Evolutionary conservation across 2,329 filamentous ascomycete species (phyloP), one percentile per base, ranked within the genome.

Genomic region (Immersiporthe knoxdaviesiana): DNA sequence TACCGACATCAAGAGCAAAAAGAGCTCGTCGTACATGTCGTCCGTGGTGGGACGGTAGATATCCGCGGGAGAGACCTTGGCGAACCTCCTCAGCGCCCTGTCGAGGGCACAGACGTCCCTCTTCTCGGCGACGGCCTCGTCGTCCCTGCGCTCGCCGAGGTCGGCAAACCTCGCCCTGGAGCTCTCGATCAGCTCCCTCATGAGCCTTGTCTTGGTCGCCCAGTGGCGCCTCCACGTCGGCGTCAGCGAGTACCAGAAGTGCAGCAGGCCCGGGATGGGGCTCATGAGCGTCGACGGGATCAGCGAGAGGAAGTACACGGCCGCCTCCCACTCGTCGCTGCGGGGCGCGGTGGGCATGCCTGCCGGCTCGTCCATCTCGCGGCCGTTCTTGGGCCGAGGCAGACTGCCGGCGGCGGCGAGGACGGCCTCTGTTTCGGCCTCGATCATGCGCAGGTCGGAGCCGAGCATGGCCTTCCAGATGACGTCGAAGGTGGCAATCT

Each of bases 361-460:
- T 11, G 65, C 58, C 16, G 62, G 47, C 32, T 27, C 21, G 18
- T 61, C 47, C 32, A 1, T 12, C 12, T 30, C 35, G 39, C 24
- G 16, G 62, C 60, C 44, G 71, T 32, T 2, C 76, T 75, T n/a
- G 76, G 75, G 32, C 72, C 5, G 44, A 8, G 44, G 44, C 44
- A 47, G 44, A 47, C 44, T 47, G 66, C 61, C 73, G 72, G 75
- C 72, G 74, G 75, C 78, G n/a, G 69, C 70, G 37, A 79, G 70
- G 1, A 79, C 71, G 3, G 74, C 68, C 6, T 71, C 66, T 37
- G 74, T 73, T 2, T 75, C 74, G 11, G 76, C 73, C n/a, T 44
- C n/a, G 50, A 70, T 11, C n/a, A 56, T 52, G 21, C 63, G 52
- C 65, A 62, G 56, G 18, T 70, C 65, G 18, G 65, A 56, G 6